Base-by-base conservation (phyloP, 805 yeast species). In the Zygosaccharomyces bisporus region DNA sequence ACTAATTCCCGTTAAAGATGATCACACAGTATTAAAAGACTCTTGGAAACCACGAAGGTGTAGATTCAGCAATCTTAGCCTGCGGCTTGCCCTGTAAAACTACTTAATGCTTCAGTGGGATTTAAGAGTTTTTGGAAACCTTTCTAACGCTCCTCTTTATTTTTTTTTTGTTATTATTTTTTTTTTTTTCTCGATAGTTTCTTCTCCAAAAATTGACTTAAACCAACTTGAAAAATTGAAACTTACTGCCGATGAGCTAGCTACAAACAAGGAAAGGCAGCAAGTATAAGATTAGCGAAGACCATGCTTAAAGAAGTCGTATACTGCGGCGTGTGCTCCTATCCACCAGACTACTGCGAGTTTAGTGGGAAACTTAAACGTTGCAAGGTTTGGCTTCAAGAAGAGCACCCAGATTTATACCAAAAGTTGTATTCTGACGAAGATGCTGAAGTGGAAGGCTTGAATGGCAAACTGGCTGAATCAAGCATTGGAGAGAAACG, bases 301-400 rank as follows among this genome's bases (percentile, higher is more conserved):
- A 42, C 32, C 27, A 51, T 50, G 46, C 63, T 74, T 25, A 69
- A 61, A 51, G 58, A 63, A 18, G 77, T 81, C 16, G 58, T 75
- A 12, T 87, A 87, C 68, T 87, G 96, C 63, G 88, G 79, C 4
- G 76, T 86, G 10, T 87, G 96, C 62, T 68, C 87, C 1, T 81
- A 76, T 60, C 95, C 96, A n/a, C 87, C 87, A 3, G 96, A 81
- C 46, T 90, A 81, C 68, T 90, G 98, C 69, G 97, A 91, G 62
- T 90, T 90, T 61, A 93, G 95, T 9, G 86, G 84, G 36, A 69
- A 81, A 20, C 74, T 86, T 65, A 83, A 81, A 60, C 79, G 86
- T 60, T 90, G 98, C 69, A 87, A 85, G 56, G 79, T 75, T 17
- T 88, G 96, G 95, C 73, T 91, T 34, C 70, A 75, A 45, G 79